A percentile compares a stretch with the other conserved stretches of the same genome.
These are phyloP conservation scores for Blastobotrys attinorum DNA, from an alignment of 805 yeast species.

Conservation along the genomic window DNA sequence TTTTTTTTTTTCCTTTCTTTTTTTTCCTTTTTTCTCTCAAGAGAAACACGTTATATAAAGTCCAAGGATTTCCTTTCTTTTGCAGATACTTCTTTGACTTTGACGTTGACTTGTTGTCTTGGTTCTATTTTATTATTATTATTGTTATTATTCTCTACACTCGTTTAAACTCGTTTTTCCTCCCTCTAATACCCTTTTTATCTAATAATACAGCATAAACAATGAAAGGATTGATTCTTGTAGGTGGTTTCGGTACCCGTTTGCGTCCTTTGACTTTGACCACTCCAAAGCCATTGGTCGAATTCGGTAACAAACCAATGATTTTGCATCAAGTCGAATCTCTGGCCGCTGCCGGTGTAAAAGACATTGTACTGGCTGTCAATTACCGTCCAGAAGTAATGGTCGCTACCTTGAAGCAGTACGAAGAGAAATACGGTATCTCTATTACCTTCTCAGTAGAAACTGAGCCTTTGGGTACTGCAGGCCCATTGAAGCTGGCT, in stretches of 20 bases:
- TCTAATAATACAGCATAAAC: constrained; percentile 1
- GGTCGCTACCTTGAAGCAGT: constrained; percentile 90
- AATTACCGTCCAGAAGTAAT: constrained; percentile 99
- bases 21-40: not conserved
- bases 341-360: constrained; percentile 95
- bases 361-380: constrained; percentile 96
- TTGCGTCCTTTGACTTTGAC: constrained; percentile 96
- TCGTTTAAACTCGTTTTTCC: not conserved
- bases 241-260: constrained; percentile 99
- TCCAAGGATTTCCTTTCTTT: not conserved
- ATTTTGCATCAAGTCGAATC: constrained; percentile 98
- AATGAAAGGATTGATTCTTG: constrained; percentile 96
- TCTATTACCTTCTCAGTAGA: constrained; percentile 94
- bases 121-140: no score
- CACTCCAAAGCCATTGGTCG: constrained; percentile 93
- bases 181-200: not conserved
- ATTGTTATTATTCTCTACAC: not conserved
- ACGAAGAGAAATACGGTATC: constrained; percentile 93
- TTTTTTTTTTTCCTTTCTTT: no score
- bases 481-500: constrained; percentile 98
- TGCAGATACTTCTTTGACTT: constrained; percentile 3
- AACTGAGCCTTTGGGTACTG: constrained; percentile 98
- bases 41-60: not conserved
- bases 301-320: constrained; percentile 99
- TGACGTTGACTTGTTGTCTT: not conserved